phyloP scores from a whole-genome alignment of 2,329 filamentous ascomycete genomes.

The Boeremia exigua region DNA sequence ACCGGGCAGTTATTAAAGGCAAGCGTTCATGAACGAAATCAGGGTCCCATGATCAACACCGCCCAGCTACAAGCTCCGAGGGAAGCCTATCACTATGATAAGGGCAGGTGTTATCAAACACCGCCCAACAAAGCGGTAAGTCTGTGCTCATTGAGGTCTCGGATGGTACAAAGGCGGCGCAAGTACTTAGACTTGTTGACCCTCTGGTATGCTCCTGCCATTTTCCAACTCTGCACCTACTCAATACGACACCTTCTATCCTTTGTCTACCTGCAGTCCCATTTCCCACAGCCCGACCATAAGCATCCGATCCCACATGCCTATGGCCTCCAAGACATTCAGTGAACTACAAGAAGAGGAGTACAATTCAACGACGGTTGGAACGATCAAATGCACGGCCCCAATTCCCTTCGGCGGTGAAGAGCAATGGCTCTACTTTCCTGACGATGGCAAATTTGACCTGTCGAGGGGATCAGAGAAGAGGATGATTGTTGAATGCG shows the following conservation, averaged over 20 bases:
- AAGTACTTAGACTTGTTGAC: constrained; percentile 1
- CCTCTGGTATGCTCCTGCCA: constrained; percentile 1
- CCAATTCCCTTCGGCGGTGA: constrained; percentile 52
- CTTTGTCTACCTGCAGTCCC: constrained; percentile 4
- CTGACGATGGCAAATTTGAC: constrained; percentile 51
- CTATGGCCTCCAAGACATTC: constrained; percentile 20
- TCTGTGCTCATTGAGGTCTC: constrained; percentile 11
- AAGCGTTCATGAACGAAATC: constrained; percentile 4
- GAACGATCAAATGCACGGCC: constrained; percentile 45
- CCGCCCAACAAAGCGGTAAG: constrained; percentile 27
- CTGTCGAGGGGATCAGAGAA: constrained; percentile 46
- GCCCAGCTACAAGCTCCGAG: constrained; percentile 20
- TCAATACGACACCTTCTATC: background rate
- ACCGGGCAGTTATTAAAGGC: constrained; percentile 12
- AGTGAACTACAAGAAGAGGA: constrained; percentile 19
- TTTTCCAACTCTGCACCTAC: background rate
- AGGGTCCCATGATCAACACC: constrained; percentile 19
- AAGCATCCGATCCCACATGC: background rate
- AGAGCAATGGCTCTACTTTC: constrained; percentile 50
- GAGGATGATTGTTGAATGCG: constrained; percentile 49
- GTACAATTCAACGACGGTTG: constrained; percentile 23
- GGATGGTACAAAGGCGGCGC: constrained; percentile 15
- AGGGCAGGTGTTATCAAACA: constrained; percentile 30
- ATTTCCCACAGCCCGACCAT: background rate
- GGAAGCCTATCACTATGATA: constrained; percentile 40